Evolutionary conservation across 2,329 filamentous ascomycete species (phyloP).

Genomic region (Arthrobotrys sinensis): DNA sequence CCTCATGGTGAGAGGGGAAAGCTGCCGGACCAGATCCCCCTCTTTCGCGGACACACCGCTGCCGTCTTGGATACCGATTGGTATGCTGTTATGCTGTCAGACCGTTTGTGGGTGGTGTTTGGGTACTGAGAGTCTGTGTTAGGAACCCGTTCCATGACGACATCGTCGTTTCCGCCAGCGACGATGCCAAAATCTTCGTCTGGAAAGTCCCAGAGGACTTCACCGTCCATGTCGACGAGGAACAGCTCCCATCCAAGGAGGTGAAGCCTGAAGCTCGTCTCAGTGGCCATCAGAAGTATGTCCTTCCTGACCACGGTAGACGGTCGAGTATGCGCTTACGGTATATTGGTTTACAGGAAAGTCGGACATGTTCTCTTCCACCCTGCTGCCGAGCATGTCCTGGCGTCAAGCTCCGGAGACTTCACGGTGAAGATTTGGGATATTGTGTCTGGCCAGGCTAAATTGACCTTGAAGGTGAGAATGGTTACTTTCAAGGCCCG

Average conservation of each 20-base stretch:
- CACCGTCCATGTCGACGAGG: conserved; percentile 82
- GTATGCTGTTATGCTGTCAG: conserved; percentile 66
- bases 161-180: conserved; percentile 91
- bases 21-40: conserved; percentile 89
- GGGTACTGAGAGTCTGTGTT: conserved; percentile 15
- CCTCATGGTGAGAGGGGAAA: conserved; percentile 90
- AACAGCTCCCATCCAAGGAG: conserved; percentile 82
- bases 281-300: conserved; percentile 86
- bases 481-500: neutral
- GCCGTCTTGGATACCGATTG: conserved; percentile 98
- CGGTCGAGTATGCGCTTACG: conserved; percentile 2
- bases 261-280: conserved; percentile 86
- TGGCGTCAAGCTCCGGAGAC: conserved; percentile 95
- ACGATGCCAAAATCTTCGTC: conserved; percentile 96
- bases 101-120: neutral
- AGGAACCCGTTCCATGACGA: conserved; percentile 98
- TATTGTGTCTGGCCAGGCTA: conserved; percentile 81
- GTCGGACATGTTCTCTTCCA: conserved; percentile 99
- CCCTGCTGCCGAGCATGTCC: conserved; percentile 92
- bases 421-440: conserved; percentile 98
- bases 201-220: conserved; percentile 95
- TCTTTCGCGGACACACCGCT: conserved; percentile 96
- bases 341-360: conserved; percentile 76
- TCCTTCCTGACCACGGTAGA: conserved; percentile 4
- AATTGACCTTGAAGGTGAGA: conserved; percentile 76